Evolutionary conservation across 1,284 basidiomycete species (phyloP).

Genomic region (Pisolithus thermaeus): DNA sequence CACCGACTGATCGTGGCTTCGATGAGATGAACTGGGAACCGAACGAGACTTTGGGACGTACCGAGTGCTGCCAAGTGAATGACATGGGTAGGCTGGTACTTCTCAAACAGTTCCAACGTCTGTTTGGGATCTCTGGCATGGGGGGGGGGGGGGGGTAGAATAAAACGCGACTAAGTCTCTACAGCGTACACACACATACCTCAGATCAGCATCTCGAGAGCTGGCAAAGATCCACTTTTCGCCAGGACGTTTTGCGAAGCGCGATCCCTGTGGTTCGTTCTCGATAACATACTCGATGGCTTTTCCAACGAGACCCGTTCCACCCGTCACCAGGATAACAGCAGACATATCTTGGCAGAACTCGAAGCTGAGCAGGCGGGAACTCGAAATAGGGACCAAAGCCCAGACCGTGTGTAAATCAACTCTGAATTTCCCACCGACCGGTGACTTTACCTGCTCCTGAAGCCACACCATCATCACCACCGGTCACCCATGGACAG

Average conservation of each 20-base stretch:
- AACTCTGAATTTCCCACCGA: neutral
- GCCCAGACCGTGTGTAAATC: neutral
- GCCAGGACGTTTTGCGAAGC: constrained; percentile 66
- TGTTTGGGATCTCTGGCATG: constrained; percentile 52
- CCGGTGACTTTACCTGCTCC: neutral
- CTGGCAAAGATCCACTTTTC: constrained; percentile 84
- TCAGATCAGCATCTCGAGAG: constrained; percentile 73
- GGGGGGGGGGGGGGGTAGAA: constrained; percentile 2
- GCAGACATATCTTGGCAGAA: constrained; percentile 28
- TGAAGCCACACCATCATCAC: constrained; percentile 2
- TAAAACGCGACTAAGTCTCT: constrained; percentile 1
- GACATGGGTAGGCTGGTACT: constrained; percentile 86
- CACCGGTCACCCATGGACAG: constrained; percentile 32
- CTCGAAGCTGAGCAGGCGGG: no score
- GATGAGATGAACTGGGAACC: neutral
- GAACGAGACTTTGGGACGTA: constrained; percentile 31
- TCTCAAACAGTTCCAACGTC: constrained; percentile 69
- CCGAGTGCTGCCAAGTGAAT: constrained; percentile 86
- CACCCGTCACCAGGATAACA: constrained; percentile 78
- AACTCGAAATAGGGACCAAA: no score
- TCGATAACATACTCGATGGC: constrained; percentile 77
- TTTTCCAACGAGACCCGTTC: constrained; percentile 80
- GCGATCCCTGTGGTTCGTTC: constrained; percentile 68
- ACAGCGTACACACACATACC: constrained; percentile 34
- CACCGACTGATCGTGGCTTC: constrained; percentile 59